Percentiles rank a stretch among this genome's conserved stretches.
These are phyloP conservation scores for Gaertneriomyces semiglobifer DNA, from an alignment of 192 early-diverging fungal genomes.

Conservation along the genomic window DNA sequence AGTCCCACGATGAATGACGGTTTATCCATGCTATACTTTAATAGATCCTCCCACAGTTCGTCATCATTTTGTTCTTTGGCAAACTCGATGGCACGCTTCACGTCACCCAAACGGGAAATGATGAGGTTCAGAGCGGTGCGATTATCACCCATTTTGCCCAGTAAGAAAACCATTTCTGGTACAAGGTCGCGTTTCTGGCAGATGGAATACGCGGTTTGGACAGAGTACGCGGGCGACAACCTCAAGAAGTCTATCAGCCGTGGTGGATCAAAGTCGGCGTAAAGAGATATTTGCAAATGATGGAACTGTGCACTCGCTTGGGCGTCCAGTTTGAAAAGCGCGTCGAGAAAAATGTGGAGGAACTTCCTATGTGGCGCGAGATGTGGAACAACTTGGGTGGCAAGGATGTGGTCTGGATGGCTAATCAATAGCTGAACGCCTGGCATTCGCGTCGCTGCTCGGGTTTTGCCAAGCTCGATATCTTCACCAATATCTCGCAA, in stretches of 20 bases:
- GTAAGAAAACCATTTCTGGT: conserved; percentile 95
- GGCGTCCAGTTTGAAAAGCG: conserved; percentile 69
- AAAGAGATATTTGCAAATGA: conserved; percentile 64
- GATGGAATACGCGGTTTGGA: conserved; percentile 74
- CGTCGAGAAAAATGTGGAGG: conserved; percentile 89
- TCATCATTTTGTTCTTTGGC: conserved; percentile 96
- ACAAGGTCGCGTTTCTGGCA: conserved; percentile 86
- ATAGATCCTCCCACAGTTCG: conserved; percentile 91
- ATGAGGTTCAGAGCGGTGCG: conserved; percentile 89
- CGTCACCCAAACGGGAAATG: conserved; percentile 84
- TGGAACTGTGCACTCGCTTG: conserved; percentile 37
- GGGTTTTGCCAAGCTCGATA: conserved; percentile 19
- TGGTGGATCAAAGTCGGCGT: conserved; percentile 79
- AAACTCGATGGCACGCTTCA: conserved; percentile 95
- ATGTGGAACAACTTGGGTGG: conserved; percentile 56
- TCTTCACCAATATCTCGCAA: conserved; percentile 12
- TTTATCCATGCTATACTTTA: conserved; percentile 92
- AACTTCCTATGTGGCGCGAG: conserved; percentile 56
- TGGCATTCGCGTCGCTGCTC: conserved; percentile 23
- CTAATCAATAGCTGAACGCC: conserved; percentile 81
- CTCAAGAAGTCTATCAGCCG: conserved; percentile 83
- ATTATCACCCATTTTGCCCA: conserved; percentile 97
- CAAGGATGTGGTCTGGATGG: conserved; percentile 79
- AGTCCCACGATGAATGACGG: conserved; percentile 90
- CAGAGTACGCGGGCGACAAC: conserved; percentile 68